Conservation (phyloP, 495 filamentous ascomycete species). For the Elasticomyces elasticus region DNA sequence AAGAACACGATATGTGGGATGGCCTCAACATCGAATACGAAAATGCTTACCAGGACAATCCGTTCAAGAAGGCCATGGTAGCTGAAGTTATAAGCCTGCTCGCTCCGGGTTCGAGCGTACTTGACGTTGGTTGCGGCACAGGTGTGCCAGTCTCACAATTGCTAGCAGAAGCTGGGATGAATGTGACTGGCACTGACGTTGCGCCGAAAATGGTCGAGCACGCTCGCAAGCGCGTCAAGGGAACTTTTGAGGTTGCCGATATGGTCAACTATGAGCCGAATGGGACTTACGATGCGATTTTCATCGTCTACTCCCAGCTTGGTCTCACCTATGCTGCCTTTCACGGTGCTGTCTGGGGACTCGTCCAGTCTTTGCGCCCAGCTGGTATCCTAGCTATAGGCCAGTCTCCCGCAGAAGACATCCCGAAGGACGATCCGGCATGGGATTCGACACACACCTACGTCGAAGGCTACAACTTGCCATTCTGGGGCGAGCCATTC, state of each 20-base stretch:
- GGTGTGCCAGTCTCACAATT: slow-evolving; percentile 32
- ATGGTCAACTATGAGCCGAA: slow-evolving; percentile 25
- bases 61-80: slow-evolving; percentile 1
- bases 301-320: slow-evolving; percentile 4
- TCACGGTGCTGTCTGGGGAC: neutral
- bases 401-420: neutral
- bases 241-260: slow-evolving; percentile 27
- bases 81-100: slow-evolving; percentile 12
- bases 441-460: slow-evolving; percentile 4
- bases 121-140: slow-evolving; percentile 36
- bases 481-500: slow-evolving; percentile 3
- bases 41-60: slow-evolving; percentile 10
- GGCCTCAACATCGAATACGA: slow-evolving; percentile 14
- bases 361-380: neutral
- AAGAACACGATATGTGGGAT: neutral
- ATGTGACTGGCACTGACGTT: slow-evolving; percentile 33
- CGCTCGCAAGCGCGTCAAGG: slow-evolving; percentile 26
- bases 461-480: neutral
- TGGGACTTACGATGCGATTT: slow-evolving; percentile 7
- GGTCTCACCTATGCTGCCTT: neutral
- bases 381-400: slow-evolving; percentile 3
- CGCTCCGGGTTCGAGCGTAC: slow-evolving; percentile 14
- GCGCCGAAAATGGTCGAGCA: slow-evolving; percentile 29
- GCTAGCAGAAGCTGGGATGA: slow-evolving; percentile 29
- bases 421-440: neutral